A percentile compares a stretch with the other conserved stretches of the same genome.
These are phyloP conservation scores for Monoraphidium neglectum DNA, from an alignment of 139 green algal species.

Conservation along the genomic window DNA sequence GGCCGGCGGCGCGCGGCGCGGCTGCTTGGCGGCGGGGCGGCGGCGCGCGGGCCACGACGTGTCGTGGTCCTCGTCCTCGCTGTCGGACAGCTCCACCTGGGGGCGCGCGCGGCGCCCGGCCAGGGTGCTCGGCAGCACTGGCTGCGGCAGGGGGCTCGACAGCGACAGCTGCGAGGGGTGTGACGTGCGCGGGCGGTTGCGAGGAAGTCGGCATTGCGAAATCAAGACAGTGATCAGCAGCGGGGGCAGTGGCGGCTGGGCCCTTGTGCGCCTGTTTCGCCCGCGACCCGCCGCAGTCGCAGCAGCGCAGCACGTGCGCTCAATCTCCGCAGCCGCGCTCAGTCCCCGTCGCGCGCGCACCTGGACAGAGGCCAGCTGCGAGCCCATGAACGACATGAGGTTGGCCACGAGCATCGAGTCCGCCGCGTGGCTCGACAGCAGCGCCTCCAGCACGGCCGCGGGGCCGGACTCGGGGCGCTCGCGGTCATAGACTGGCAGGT, in stretches of 20 bases:
- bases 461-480: slow-evolving; percentile 25
- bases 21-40: too few relatives aligned
- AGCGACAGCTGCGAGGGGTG: slow-evolving; percentile 35
- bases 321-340: too few relatives aligned
- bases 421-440: slow-evolving; percentile 34
- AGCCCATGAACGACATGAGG: slow-evolving; percentile 41
- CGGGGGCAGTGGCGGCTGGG: not conserved
- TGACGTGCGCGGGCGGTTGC: not conserved
- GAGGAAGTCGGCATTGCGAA: not conserved
- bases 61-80: too few relatives aligned
- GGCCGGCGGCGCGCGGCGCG: too few relatives aligned
- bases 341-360: not conserved
- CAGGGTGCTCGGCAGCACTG: slow-evolving; percentile 39
- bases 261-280: too few relatives aligned
- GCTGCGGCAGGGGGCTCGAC: slow-evolving; percentile 45
- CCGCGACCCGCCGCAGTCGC: not conserved
- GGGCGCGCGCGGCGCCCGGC: slow-evolving; percentile 31
- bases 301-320: not conserved
- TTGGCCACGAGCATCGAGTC: slow-evolving; percentile 47
- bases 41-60: too few relatives aligned
- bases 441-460: slow-evolving; percentile 48
- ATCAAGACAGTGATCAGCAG: not conserved
- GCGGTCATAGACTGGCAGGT: slow-evolving; percentile 48
- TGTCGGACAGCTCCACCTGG: too few relatives aligned
- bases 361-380: slow-evolving; percentile 29